Evolutionary conservation across 2,329 filamentous ascomycete species (phyloP).

Genomic region (Stemphylium vesicarium): DNA sequence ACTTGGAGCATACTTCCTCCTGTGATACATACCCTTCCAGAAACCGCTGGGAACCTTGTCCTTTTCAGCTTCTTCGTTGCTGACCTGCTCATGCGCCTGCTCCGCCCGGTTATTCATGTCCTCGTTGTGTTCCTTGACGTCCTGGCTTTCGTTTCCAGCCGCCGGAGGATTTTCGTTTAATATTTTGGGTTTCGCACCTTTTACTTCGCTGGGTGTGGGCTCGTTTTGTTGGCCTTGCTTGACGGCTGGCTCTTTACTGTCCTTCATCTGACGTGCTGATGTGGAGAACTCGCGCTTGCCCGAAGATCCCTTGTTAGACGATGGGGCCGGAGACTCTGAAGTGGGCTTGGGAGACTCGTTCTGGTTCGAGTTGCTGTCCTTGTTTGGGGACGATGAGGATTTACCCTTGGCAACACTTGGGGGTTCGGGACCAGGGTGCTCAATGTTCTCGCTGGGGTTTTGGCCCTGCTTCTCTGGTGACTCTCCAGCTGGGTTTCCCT

Average conservation of each 20-base stretch:
- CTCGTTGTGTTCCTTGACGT: slow-evolving; percentile 53
- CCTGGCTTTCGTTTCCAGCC: slow-evolving; percentile 41
- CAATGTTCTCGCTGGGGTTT: slow-evolving; percentile 48
- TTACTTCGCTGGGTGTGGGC: slow-evolving; percentile 24
- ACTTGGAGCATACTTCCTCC: not conserved
- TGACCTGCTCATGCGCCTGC: slow-evolving; percentile 48
- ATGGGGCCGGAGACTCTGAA: slow-evolving; percentile 14
- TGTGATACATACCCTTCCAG: slow-evolving; percentile 47
- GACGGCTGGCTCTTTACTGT: slow-evolving; percentile 25
- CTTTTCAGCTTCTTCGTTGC: slow-evolving; percentile 47
- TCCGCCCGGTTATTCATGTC: slow-evolving; percentile 54
- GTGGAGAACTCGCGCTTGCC: slow-evolving; percentile 22
- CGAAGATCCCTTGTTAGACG: slow-evolving; percentile 10
- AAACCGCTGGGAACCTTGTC: slow-evolving; percentile 51
- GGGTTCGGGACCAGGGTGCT: slow-evolving; percentile 55
- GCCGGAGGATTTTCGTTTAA: slow-evolving; percentile 45
- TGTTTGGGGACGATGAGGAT: slow-evolving; percentile 38
- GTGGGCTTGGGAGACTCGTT: slow-evolving; percentile 13
- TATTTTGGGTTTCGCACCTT: slow-evolving; percentile 54
- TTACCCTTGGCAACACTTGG: slow-evolving; percentile 50
- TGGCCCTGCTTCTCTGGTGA: slow-evolving; percentile 52
- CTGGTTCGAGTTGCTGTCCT: slow-evolving; percentile 21
- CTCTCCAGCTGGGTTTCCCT: slow-evolving; percentile 52
- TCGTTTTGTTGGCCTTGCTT: slow-evolving; percentile 15
- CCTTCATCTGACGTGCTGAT: slow-evolving; percentile 16